Evolutionary conservation across 768 basidiomycete genomes (phyloP), one percentile per base, ranked within the genome.

Genomic region (Rhodosporidiobolus odoratus): DNA sequence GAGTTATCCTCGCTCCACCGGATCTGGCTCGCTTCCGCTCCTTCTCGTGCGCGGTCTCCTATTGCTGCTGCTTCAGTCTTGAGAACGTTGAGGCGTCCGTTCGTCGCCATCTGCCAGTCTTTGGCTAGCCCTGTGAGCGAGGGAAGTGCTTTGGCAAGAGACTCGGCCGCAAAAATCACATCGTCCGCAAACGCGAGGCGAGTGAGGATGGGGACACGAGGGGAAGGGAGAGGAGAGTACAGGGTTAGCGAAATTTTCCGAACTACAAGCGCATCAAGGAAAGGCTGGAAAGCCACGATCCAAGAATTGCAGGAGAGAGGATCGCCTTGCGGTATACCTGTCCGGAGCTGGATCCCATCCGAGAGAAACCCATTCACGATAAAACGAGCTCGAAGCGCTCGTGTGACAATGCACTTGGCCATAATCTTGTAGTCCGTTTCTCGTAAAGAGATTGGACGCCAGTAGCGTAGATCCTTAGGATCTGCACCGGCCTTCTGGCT

Each of bases 121-220:
- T 16, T 12, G 4, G 64, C 10, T 4, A 65, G 64, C 1, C 13
- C 10, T 23, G 23, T 19, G 23, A 65, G 63, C 3, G 4, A 16
- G 9, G 63, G 64, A 25, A 58, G 12, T 5, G 64, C 54, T 19
- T 1, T 16, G 32, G 32, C 32, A 30, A 65, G 4, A 1, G 30
- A 2, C 16, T 48, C 43, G 43, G 37, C 32, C 9, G n/a, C 54
- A 3, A 57, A 34, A 13, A 37, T 47, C 12, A 56, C 30, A 32
- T 65, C 64, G 43, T 65, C 64, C 3, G 64, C 64, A 32, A 65
- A 65, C 15, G 64, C 64, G 25, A 65, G 37, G 23, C 17, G 25
- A 6, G 54, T 65, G 30, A 48, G 4, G 16, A 58, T 34, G 3
- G 40, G 38, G 23, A 15, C 17, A 21, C 40, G 63, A 19, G 23